Percentiles rank a stretch among this genome's conserved stretches.
These are phyloP conservation scores for Candida sojae DNA, from an alignment of 1,139 yeast genomes.

Conservation along the genomic window DNA sequence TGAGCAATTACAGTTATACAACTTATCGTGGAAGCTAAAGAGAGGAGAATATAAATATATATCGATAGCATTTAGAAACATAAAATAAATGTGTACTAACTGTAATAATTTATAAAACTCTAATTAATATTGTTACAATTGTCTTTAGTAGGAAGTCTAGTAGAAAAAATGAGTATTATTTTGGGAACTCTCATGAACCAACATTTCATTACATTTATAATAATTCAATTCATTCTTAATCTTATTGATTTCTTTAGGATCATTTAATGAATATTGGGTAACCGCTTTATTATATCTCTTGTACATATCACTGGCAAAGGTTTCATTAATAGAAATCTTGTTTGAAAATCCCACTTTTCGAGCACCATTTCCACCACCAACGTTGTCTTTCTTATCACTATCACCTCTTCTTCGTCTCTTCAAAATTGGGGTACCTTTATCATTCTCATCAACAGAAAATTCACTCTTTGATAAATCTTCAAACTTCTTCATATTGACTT, in stretches of 20 bases:
- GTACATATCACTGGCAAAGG: constrained; percentile 50
- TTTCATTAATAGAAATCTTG: constrained; percentile 45
- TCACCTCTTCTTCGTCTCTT: constrained; percentile 3
- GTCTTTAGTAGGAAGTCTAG: constrained; percentile 13
- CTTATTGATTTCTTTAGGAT: constrained; percentile 44
- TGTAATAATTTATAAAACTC: not conserved
- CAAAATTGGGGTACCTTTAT: constrained; percentile 7
- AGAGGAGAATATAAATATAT: not conserved
- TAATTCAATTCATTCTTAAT: constrained; percentile 53
- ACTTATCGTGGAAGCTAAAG: constrained; percentile 78
- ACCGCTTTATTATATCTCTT: constrained; percentile 54
- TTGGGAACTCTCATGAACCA: constrained; percentile 54
- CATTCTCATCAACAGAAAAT: constrained; percentile 1
- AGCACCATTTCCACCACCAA: constrained; percentile 1
- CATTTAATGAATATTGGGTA: constrained; percentile 51
- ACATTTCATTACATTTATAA: constrained; percentile 56
- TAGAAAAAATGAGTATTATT: constrained; percentile 55
- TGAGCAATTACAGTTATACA: constrained; percentile 82
- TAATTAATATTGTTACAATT: not conserved
- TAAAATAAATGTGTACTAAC: constrained; percentile 1
- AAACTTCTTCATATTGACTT: constrained; percentile 34
- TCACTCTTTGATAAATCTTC: constrained; percentile 21
- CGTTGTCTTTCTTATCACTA: not conserved
- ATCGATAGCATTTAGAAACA: not conserved
- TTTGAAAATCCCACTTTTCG: constrained; percentile 45